These are phyloP conservation scores for Xerocomellus amylosporus DNA, from an alignment of 768 basidiomycete genomes.

Conservation along the genomic window DNA sequence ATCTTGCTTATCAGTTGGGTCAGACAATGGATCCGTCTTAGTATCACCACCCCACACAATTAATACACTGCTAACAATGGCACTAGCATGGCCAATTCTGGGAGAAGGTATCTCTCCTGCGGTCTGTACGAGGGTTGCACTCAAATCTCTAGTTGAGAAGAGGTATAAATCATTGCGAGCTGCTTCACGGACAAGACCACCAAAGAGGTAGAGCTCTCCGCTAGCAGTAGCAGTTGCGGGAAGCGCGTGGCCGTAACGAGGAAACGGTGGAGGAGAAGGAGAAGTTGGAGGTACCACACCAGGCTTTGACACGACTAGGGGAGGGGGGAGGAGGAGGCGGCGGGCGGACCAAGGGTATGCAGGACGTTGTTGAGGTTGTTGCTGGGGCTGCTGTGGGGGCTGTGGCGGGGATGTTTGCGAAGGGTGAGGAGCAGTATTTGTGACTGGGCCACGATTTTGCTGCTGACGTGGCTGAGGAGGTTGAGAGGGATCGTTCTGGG, in stretches of 20 bases:
- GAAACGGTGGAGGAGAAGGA: slow-evolving; percentile 87
- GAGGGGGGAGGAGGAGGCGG: slow-evolving; percentile 67
- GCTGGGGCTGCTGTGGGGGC: slow-evolving; percentile 33
- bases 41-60: slow-evolving; percentile 99
- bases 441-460: slow-evolving; percentile 35
- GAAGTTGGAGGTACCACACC: slow-evolving; percentile 60
- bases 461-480: slow-evolving; percentile 37
- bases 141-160: slow-evolving; percentile 77
- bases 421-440: slow-evolving; percentile 28
- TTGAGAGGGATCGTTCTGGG: slow-evolving; percentile 25
- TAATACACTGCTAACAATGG: slow-evolving; percentile 91
- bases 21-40: slow-evolving; percentile 65
- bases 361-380: slow-evolving; percentile 45
- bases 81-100: slow-evolving; percentile 95
- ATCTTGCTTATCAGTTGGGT: slow-evolving; percentile 75
- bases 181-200: slow-evolving; percentile 89
- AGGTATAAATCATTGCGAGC: slow-evolving; percentile 92
- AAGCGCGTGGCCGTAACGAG: slow-evolving; percentile 92
- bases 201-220: slow-evolving; percentile 95
- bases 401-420: slow-evolving; percentile 33
- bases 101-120: slow-evolving; percentile 84
- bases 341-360: slow-evolving; percentile 84
- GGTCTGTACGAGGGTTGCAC: slow-evolving; percentile 81
- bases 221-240: slow-evolving; percentile 71
- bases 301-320: slow-evolving; percentile 60